These are phyloP conservation scores for Globisporangium spiculum DNA, from an alignment of 352 stramenopile species.

Conservation along the genomic window DNA sequence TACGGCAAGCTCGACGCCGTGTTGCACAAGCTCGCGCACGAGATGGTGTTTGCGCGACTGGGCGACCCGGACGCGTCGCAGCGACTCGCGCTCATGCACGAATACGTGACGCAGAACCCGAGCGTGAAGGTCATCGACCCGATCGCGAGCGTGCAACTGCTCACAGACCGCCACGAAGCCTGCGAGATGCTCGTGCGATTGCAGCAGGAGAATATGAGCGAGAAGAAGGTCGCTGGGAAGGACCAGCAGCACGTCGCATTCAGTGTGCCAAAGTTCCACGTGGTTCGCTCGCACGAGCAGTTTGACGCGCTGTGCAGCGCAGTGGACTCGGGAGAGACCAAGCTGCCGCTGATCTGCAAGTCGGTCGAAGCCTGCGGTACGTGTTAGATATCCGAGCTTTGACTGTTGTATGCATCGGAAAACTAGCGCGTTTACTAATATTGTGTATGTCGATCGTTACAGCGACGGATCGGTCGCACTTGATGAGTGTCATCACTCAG, in stretches of 20 bases:
- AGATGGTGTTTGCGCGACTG: conserved; percentile 73
- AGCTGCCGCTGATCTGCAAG: conserved; percentile 79
- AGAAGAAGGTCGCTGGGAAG: conserved; percentile 16
- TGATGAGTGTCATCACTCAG: conserved; percentile 82
- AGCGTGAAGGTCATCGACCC: conserved; percentile 62
- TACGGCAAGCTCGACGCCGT: conserved; percentile 59
- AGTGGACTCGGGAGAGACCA: conserved; percentile 37
- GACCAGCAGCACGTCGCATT: conserved; percentile 24
- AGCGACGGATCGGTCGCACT: conserved; percentile 79
- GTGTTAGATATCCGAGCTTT: conserved; percentile 12
- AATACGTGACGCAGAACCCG: conserved; percentile 40
- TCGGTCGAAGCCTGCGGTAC: conserved; percentile 79
- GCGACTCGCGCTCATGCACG: conserved; percentile 54
- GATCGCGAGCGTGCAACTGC: conserved; percentile 59
- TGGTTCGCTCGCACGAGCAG: conserved; percentile 35
- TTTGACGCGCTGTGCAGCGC: conserved; percentile 36
- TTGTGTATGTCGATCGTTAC: neutral
- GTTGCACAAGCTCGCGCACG: conserved; percentile 81
- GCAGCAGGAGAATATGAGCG: conserved; percentile 16
- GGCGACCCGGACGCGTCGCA: conserved; percentile 40
- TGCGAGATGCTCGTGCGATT: conserved; percentile 45
- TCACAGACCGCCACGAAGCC: conserved; percentile 63
- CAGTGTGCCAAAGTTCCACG: conserved; percentile 48
- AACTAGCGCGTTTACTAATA: neutral
- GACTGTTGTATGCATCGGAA: neutral